phyloP scores from a whole-genome alignment of 208 protist genomes.

The Naegleria fowleri region DNA sequence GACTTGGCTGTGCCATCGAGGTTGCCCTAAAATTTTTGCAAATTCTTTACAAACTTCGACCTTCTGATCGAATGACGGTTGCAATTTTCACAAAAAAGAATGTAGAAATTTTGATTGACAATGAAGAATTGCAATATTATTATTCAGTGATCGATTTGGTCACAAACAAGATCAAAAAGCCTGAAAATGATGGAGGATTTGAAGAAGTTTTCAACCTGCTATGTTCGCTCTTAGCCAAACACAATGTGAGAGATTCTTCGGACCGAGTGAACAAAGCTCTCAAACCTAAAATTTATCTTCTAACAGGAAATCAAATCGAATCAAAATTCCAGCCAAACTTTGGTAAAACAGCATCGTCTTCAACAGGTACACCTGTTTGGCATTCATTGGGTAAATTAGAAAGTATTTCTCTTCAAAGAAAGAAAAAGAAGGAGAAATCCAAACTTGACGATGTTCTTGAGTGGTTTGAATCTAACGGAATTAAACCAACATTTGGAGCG shows the following conservation, averaged over 20 bases:
- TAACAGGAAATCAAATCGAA: background rate
- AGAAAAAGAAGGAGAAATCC: background rate
- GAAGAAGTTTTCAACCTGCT: background rate
- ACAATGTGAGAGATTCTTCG: background rate
- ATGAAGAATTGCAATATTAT: background rate
- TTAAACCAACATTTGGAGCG: background rate
- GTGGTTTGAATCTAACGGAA: background rate
- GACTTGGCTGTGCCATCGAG: background rate
- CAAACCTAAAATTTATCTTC: background rate
- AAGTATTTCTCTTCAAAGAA: background rate
- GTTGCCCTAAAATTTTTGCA: background rate
- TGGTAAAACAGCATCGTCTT: background rate
- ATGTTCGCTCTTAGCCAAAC: background rate
- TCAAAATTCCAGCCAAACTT: background rate
- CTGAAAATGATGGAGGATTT: background rate
- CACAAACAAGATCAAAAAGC: background rate
- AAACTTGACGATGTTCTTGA: background rate
- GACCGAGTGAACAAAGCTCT: background rate
- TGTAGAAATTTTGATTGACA: background rate
- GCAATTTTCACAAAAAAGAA: background rate
- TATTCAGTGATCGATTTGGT: conserved; percentile 19
- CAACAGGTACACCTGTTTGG: background rate
- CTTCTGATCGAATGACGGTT: background rate
- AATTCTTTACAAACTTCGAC: background rate
- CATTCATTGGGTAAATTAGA: background rate